Conservation (phyloP, 192 early-diverging fungal species). For the Coemansia sp. region DNA sequence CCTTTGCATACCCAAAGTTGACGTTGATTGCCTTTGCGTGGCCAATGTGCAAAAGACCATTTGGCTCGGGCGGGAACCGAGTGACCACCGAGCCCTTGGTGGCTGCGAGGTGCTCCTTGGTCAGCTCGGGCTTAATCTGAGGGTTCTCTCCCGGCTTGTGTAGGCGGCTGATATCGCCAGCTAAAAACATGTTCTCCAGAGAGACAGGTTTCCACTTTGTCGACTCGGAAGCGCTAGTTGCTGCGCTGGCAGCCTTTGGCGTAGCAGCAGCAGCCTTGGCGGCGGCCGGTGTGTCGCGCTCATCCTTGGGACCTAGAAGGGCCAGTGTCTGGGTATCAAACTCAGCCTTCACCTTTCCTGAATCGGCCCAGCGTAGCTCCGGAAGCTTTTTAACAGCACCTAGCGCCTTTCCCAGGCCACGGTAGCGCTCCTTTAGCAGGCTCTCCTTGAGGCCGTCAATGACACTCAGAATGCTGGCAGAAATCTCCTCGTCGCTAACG, state of each 20-base stretch:
- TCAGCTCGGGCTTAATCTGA: slow-evolving; percentile 89
- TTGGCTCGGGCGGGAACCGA: slow-evolving; percentile 99
- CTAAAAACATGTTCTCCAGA: slow-evolving; percentile 71
- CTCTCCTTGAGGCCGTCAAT: slow-evolving; percentile 66
- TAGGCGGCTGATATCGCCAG: slow-evolving; percentile 87
- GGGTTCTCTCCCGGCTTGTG: slow-evolving; percentile 96
- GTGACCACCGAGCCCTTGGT: slow-evolving; percentile 92
- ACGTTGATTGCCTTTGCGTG: slow-evolving; percentile 99
- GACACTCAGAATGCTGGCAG: slow-evolving; percentile 58
- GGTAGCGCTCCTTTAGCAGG: slow-evolving; percentile 82
- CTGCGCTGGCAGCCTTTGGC: slow-evolving; percentile 25
- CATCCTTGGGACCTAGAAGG: slow-evolving; percentile 97
- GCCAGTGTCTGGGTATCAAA: slow-evolving; percentile 81
- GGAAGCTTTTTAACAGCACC: slow-evolving; percentile 67
- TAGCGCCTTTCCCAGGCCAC: slow-evolving; percentile 71
- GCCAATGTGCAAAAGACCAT: slow-evolving; percentile 98
- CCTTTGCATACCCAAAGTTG: slow-evolving; percentile 97
- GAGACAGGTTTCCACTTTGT: slow-evolving; percentile 42
- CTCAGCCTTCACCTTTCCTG: slow-evolving; percentile 79
- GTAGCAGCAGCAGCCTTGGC: slow-evolving; percentile 25
- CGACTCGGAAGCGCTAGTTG: slow-evolving; percentile 13
- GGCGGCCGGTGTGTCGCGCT: slow-evolving; percentile 74
- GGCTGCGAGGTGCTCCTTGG: slow-evolving; percentile 82
- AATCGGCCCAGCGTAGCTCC: slow-evolving; percentile 85
- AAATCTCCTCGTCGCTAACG: slow-evolving; percentile 76